Evolutionary conservation across 2,329 filamentous ascomycete genomes (phyloP), one percentile per base, ranked within the genome.

Genomic region (Venturia nashicola): DNA sequence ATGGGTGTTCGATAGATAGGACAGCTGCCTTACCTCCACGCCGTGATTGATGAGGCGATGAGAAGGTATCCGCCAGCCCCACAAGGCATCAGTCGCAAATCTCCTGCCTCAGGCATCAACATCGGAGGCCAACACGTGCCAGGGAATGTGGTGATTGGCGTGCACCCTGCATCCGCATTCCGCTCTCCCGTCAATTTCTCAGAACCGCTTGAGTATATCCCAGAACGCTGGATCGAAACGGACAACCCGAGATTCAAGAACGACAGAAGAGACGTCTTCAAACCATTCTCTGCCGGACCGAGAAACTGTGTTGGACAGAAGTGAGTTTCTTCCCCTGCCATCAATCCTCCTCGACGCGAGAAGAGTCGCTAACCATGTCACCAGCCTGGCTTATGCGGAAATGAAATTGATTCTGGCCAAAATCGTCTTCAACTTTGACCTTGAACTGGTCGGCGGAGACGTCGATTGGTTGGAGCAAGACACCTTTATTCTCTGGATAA

Each of bases 191-290:
- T 64, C 51, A 75, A 75, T 63, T 76, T 62, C 27, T 12, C 14
- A 18, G 44, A 72, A 34, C 72, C 73, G 1, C 69, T 73, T 57
- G 57, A 61, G 1, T 76, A 74, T 59, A 67, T 72, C 23, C 74
- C 74, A 0, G 74, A 76, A 66, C 69, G 74, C 11, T 75, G 71
- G 68, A 66, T 76, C 5, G 70, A 61, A 3, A 43, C 44, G 18
- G 20, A 20, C 5, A 48, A 11, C 44, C 18, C 44, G 11, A n/a
- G 44, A 20, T 62, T 62, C 44, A 48, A 48, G 20, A 48, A 48
- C n/a, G 72, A 74, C 54, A 62, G 70, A 20, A 71, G 69, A 64
- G 71, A 70, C 39, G 72, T 71, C 8, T 67, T 69, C 5, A 70
- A 73, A 54, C 72, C 72, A 0, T 74, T 74, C 61, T 72, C 70